phyloP scores from a whole-genome alignment of 2,329 filamentous ascomycete genomes.

The Pestalotiopsis sp. region DNA sequence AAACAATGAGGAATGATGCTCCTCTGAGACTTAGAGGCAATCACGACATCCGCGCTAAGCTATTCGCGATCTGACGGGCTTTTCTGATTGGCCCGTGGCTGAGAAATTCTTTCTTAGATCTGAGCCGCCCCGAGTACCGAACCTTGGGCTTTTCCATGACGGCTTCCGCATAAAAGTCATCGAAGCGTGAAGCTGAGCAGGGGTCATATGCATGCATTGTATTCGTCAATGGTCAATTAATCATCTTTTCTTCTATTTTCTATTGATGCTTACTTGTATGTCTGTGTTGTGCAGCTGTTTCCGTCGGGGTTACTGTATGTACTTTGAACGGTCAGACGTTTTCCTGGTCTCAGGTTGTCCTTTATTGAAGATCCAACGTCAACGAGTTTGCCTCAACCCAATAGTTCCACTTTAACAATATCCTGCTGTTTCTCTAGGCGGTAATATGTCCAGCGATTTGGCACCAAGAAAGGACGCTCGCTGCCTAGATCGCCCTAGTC shows the following conservation, averaged over 20 bases:
- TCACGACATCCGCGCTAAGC: conserved; percentile 41
- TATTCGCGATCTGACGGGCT: conserved; percentile 23
- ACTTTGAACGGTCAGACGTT: not conserved
- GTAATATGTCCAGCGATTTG: not conserved
- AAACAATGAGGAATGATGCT: conserved; percentile 18
- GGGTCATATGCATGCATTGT: not conserved
- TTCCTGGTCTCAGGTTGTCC: not conserved
- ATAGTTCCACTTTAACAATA: not conserved
- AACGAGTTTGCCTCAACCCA: not conserved
- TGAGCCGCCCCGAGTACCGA: conserved; percentile 11
- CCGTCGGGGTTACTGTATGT: not conserved
- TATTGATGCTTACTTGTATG: not conserved
- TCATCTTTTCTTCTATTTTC: not conserved
- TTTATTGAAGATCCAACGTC: not conserved
- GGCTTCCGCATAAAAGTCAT: conserved; percentile 4
- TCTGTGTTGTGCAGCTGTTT: not conserved
- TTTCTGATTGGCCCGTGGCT: conserved; percentile 28
- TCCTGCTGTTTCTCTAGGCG: not conserved
- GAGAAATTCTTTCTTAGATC: conserved; percentile 8
- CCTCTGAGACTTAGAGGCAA: conserved; percentile 31
- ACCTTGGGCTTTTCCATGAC: conserved; percentile 7
- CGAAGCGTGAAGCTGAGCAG: not conserved
- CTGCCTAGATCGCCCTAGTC: not conserved
- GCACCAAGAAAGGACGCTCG: not conserved
- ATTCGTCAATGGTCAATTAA: conserved; percentile 1